Evolutionary conservation across 257 asterid genomes (phyloP).

Genomic region (Prunella vulgaris): DNA sequence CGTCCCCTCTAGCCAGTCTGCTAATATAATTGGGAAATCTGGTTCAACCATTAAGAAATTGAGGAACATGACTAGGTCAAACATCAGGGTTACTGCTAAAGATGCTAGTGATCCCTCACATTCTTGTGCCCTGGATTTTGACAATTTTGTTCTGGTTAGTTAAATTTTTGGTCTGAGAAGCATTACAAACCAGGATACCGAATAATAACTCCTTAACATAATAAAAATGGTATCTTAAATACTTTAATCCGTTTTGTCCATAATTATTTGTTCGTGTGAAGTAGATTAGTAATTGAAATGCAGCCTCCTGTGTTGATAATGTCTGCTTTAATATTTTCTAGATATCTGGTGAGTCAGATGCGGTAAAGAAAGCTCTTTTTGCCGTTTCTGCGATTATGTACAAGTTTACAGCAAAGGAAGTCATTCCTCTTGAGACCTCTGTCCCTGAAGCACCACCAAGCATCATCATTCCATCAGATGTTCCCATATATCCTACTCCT

Average conservation of each 20-base stretch:
- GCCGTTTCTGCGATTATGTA: constrained; percentile 94
- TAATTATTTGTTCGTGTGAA: background rate
- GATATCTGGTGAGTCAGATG: constrained; percentile 84
- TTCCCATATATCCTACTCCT: constrained; percentile 71
- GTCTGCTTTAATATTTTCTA: constrained; percentile 27
- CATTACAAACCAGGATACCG: background rate
- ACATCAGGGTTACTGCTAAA: constrained; percentile 61
- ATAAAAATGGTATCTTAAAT: constrained; percentile 3
- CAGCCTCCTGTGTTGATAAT: constrained; percentile 11
- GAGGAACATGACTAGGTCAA: constrained; percentile 63
- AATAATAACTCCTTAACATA: constrained; percentile 8
- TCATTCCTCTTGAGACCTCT: constrained; percentile 71
- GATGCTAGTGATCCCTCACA: constrained; percentile 73
- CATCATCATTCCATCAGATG: constrained; percentile 85
- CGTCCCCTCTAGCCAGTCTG: constrained; percentile 89
- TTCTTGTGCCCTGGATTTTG: constrained; percentile 84
- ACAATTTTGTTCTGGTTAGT: constrained; percentile 90
- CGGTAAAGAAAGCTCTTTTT: constrained; percentile 77
- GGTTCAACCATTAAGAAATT: constrained; percentile 78
- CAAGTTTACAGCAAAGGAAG: constrained; percentile 81
- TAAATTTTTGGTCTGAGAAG: constrained; percentile 6
- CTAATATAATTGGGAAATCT: constrained; percentile 87
- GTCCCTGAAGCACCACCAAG: constrained; percentile 70
- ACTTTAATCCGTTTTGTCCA: background rate
- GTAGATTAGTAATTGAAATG: background rate